Base-by-base conservation (phyloP, 495 filamentous ascomycete genomes). In the Penicillium waksmanii region DNA sequence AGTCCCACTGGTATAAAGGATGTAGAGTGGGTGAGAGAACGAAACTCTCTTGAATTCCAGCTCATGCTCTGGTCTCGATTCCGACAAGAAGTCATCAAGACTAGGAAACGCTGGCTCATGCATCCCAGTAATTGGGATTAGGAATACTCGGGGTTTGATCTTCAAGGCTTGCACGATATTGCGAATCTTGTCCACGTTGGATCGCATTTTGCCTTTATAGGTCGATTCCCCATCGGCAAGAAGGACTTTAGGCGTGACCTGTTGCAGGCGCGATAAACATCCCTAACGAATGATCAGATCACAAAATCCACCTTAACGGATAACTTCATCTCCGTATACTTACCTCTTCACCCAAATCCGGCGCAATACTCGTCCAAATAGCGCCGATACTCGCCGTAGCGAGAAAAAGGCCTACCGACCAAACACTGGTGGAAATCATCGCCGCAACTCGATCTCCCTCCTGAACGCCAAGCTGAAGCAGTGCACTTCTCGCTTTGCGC, bases 1-100 rank as follows among this genome's bases (percentile, higher is more conserved):
- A 12, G 88, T 91, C 9, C 89, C 89, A 10, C 81, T 85, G 3
- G 84, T 87, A 69, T 89, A 91, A 49, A 87, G 86, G 47, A 92
- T 79, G 40, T 90, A 77, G 67, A 89, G 84, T n/a, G 89, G 89
- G 61, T 90, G 86, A 51, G 80, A 72, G 66, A 90, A 92, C 19
- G 74, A 74, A 5, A 87, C 72, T 54, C 80, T 77, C 61, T 83
- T 79, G 62, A 90, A 87, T 23, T 71, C 66, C 0, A 83, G 66
- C 43, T 15, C 61, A 34, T 65, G 55, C 7, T 38, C 42, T 23
- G 33, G 11, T 35, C 27, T 51, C 3, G 63, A 58, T n/a, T 13
- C 21, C 5, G 63, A 59, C 46, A 53, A 67, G 61, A 33, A 66
- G 5, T 43, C 12, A 12, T 66, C 60, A 69, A 65, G 33, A 71